A percentile compares a stretch with the other conserved stretches of the same genome.
Conservation (phyloP, 2,329 filamentous ascomycete genomes). For the Talaromyces sp. region DNA sequence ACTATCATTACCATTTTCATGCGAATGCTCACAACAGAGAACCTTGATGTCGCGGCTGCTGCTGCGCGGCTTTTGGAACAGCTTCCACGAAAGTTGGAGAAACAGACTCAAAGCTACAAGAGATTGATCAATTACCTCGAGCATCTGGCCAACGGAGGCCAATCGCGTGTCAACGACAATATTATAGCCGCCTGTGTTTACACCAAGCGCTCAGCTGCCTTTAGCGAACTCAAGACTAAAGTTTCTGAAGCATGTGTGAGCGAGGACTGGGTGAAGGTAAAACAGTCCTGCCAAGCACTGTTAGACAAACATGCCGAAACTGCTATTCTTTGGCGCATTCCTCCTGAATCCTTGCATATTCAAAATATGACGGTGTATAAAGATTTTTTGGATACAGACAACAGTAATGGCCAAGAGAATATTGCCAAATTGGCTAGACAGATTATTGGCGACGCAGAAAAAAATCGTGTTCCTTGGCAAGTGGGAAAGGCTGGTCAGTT, state of each 20-base stretch:
- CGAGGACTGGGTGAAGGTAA: constrained; percentile 3
- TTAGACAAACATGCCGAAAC: constrained; percentile 9
- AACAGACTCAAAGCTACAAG: constrained; percentile 12
- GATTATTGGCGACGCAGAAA: neutral
- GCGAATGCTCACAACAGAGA: neutral
- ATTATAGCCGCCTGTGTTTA: constrained; percentile 6
- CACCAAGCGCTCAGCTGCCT: constrained; percentile 14
- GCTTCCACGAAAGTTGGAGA: constrained; percentile 10
- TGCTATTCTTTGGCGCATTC: neutral
- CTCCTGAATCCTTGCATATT: neutral
- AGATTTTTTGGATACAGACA: neutral
- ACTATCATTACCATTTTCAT: constrained; percentile 14
- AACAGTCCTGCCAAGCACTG: constrained; percentile 12
- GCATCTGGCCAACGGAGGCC: constrained; percentile 13
- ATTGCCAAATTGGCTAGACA: neutral
- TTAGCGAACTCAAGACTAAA: constrained; percentile 12
- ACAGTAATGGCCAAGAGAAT: neutral
- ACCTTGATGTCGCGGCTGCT: neutral
- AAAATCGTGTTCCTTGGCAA: neutral
- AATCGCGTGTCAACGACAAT: constrained; percentile 7
- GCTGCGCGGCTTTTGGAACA: constrained; percentile 11
- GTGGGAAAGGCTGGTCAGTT: neutral
- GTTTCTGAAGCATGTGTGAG: constrained; percentile 8
- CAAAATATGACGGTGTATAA: neutral
- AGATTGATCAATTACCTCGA: constrained; percentile 9